Evolutionary conservation across 495 filamentous ascomycete species (phyloP).

Genomic region (Cladorrhinum samala): DNA sequence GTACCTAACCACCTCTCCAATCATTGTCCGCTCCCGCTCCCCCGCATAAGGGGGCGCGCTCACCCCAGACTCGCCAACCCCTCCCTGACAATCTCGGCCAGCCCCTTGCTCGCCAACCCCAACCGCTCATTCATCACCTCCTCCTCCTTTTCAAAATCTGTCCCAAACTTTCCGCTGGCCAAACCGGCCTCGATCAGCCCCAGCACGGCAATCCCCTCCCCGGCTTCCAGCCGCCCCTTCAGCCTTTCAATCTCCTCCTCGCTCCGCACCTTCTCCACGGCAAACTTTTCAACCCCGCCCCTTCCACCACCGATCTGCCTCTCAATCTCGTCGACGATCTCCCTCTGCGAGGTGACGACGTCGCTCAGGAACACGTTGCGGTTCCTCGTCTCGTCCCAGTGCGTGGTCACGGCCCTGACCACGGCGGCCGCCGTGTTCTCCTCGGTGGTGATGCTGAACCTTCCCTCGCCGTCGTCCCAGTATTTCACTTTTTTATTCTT

Average conservation of each 20-base stretch:
- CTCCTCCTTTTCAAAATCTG: slow-evolving; percentile 22
- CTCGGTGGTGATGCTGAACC: slow-evolving; percentile 38
- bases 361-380: slow-evolving; percentile 2
- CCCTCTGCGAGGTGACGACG: slow-evolving; percentile 26
- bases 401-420: slow-evolving; percentile 24
- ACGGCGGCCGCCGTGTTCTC: slow-evolving; percentile 32
- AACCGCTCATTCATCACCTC: slow-evolving; percentile 23
- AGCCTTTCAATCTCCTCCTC: slow-evolving; percentile 16
- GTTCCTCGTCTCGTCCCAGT: slow-evolving; percentile 38
- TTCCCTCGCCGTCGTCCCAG: slow-evolving; percentile 37
- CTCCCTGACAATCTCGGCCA: too few relatives aligned
- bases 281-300: slow-evolving; percentile 15
- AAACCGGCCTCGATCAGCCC: slow-evolving; percentile 25
- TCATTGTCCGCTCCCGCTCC: too few relatives aligned
- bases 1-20: too few relatives aligned
- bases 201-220: slow-evolving; percentile 13
- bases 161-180: slow-evolving; percentile 21
- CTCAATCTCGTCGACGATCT: slow-evolving; percentile 34
- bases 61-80: too few relatives aligned
- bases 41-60: too few relatives aligned
- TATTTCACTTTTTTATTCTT: slow-evolving; percentile 24
- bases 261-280: slow-evolving; percentile 19
- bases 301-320: slow-evolving; percentile 15
- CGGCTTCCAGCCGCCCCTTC: slow-evolving; percentile 5
- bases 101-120: too few relatives aligned